These are phyloP conservation scores for Metschnikowia cubensis DNA, from an alignment of 805 yeast species.

Conservation along the genomic window DNA sequence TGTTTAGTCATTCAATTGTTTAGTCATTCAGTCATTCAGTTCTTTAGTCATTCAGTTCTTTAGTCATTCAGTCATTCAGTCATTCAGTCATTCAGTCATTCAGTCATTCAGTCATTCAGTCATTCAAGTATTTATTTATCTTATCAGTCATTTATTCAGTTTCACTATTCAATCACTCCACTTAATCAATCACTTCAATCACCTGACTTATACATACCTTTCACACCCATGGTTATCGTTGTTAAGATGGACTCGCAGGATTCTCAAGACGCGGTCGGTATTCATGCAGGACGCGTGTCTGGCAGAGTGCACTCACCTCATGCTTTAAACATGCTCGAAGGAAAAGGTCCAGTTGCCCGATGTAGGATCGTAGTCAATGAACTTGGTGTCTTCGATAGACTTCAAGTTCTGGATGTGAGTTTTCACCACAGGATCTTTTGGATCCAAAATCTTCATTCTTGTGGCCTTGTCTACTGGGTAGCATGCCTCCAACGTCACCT, in stretches of 20 bases:
- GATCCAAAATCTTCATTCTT: constrained; percentile 70
- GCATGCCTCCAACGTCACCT: constrained; percentile 71
- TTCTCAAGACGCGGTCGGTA: constrained; percentile 5
- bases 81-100: too few relatives aligned
- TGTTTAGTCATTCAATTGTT: too few relatives aligned
- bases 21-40: too few relatives aligned
- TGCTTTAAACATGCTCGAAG: constrained; percentile 29
- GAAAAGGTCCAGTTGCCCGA: constrained; percentile 70
- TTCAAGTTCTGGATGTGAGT: constrained; percentile 68
- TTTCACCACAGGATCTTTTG: constrained; percentile 65
- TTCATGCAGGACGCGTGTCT: constrained; percentile 13
- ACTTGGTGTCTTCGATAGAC: constrained; percentile 53
- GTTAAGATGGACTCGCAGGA: background rate
- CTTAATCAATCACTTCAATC: too few relatives aligned
- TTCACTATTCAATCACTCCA: too few relatives aligned
- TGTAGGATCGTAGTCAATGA: constrained; percentile 71
- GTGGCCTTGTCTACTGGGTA: constrained; percentile 75
- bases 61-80: too few relatives aligned
- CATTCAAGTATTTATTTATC: too few relatives aligned
- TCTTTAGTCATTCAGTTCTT: too few relatives aligned
- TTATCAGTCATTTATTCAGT: too few relatives aligned
- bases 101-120: too few relatives aligned
- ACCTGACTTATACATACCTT: constrained; percentile 12
- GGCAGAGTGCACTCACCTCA: background rate
- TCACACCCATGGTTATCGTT: constrained; percentile 15